These are phyloP conservation scores for Penicillium sp. DNA, from an alignment of 2,329 filamentous ascomycete genomes.

Conservation along the genomic window DNA sequence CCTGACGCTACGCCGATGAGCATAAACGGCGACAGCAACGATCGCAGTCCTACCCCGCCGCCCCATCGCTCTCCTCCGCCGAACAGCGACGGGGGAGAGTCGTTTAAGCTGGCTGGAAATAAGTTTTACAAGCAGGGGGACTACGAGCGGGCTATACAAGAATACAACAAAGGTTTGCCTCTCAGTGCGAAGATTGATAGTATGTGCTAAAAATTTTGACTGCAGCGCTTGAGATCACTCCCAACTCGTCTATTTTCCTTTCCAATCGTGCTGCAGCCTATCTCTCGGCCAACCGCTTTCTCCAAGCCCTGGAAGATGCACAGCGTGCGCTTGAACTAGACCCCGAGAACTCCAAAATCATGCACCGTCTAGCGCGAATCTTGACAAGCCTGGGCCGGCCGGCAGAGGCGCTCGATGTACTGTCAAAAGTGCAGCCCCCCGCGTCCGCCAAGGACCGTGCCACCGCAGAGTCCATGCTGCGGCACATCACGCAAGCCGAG, in stretches of 20 bases:
- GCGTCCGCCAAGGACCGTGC: slow-evolving; percentile 82
- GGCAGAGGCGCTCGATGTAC: slow-evolving; percentile 78
- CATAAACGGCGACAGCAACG: slow-evolving; percentile 23
- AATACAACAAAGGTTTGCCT: slow-evolving; percentile 85
- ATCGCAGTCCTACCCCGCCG: slow-evolving; percentile 44
- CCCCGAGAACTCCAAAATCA: slow-evolving; percentile 78
- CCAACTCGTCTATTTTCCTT: slow-evolving; percentile 80
- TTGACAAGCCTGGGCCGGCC: slow-evolving; percentile 84
- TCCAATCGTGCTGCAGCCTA: slow-evolving; percentile 93
- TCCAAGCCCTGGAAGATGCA: slow-evolving; percentile 81
- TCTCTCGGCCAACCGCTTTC: slow-evolving; percentile 79
- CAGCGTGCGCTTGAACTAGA: slow-evolving; percentile 77
- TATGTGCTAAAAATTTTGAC: slow-evolving; percentile 10
- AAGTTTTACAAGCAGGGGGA: slow-evolving; percentile 96
- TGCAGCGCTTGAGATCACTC: slow-evolving; percentile 81
- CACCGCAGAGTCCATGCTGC: slow-evolving; percentile 77
- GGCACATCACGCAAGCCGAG: slow-evolving; percentile 75
- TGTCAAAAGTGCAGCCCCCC: slow-evolving; percentile 72
- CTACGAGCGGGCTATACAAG: slow-evolving; percentile 79
- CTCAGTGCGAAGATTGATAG: background rate
- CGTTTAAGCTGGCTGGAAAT: slow-evolving; percentile 89
- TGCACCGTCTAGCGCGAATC: slow-evolving; percentile 82
- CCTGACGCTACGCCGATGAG: slow-evolving; percentile 29
- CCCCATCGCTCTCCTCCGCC: slow-evolving; percentile 38
- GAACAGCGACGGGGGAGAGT: slow-evolving; percentile 78